Base-by-base conservation (phyloP, 305 asterid species). In the Fraxinus greggii region DNA sequence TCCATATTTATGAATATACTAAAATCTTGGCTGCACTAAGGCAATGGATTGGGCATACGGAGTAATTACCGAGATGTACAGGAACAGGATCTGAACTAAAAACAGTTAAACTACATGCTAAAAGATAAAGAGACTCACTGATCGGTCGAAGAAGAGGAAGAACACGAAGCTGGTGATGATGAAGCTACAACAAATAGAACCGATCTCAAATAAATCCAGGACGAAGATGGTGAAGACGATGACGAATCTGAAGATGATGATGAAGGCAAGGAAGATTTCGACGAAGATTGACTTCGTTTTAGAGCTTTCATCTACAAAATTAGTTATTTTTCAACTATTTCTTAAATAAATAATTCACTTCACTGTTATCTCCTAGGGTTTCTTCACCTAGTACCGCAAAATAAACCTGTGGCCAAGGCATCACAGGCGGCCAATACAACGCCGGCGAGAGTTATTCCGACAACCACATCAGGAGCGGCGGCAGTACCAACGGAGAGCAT, bases 151-250 rank as follows among this genome's bases (percentile, higher is more conserved):
- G 96, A 87, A 87, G 96, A 87, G 78, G 94, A 89, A 82, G 94
- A 88, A 85, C 92, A 87, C 84, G 92, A 86, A 79, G 97, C 94
- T 77, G 94, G 96, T 81, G 98, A 90, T 77, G 97, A 92, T 38
- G 97, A 93, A 75, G 97, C 95, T 70, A 93, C 94, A 70, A 95
- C 84, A 86, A 91, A 92, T 82, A 93, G 87, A 85, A 92, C 95
- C 90, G 98, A 95, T 92, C 99, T 93, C 93, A 95, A 89, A 81
- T 93, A 94, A 88, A 92, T 90, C 99, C 98, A 93, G 88, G 98
- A 91, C 13, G 93, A 90, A 17, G 97, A 88, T 28, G 95, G 87
- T 36, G 93, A 87, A 12, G 98, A 94, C 56, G 93, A 90, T 81
- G 92, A 84, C 82, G 89, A 31, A 85, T 86, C 85, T 33, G 97